Evolutionary conservation across 768 basidiomycete species (phyloP).

Genomic region (Kwoniella sp.): DNA sequence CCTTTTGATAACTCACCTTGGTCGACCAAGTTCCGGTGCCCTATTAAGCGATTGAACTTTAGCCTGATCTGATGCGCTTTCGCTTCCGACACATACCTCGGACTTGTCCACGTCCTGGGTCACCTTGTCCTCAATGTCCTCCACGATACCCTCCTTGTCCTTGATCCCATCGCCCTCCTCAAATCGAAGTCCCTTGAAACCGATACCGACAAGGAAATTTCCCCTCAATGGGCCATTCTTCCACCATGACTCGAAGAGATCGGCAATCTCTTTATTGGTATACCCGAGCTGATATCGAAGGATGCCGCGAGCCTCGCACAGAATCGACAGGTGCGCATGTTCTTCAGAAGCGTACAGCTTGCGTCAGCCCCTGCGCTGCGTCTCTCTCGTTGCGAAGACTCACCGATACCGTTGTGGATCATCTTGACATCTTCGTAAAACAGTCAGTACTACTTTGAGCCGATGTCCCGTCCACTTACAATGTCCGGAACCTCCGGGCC

Average conservation of each 20-base stretch:
- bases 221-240: slow-evolving; percentile 43
- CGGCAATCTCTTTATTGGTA: slow-evolving; percentile 49
- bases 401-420: slow-evolving; percentile 55
- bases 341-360: slow-evolving; percentile 25
- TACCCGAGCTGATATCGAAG: slow-evolving; percentile 44
- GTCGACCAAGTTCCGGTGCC: slow-evolving; percentile 54
- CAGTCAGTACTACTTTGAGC: not conserved
- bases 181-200: slow-evolving; percentile 47
- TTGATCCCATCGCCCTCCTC: slow-evolving; percentile 51
- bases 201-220: slow-evolving; percentile 54
- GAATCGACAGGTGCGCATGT: slow-evolving; percentile 49
- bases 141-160: slow-evolving; percentile 47
- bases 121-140: slow-evolving; percentile 56
- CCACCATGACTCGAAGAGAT: slow-evolving; percentile 52
- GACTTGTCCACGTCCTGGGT: slow-evolving; percentile 54
- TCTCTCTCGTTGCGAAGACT: no score
- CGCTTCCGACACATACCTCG: slow-evolving; percentile 26
- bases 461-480: slow-evolving; percentile 32
- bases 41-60: slow-evolving; percentile 3
- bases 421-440: slow-evolving; percentile 42
- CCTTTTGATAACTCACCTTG: slow-evolving; percentile 10
- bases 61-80: not conserved
- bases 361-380: no score
- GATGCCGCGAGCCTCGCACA: slow-evolving; percentile 49
- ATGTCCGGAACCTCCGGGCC: slow-evolving; percentile 53